Base-by-base conservation (phyloP, 257 asterid species). In the Solanum bukasovii region DNA sequence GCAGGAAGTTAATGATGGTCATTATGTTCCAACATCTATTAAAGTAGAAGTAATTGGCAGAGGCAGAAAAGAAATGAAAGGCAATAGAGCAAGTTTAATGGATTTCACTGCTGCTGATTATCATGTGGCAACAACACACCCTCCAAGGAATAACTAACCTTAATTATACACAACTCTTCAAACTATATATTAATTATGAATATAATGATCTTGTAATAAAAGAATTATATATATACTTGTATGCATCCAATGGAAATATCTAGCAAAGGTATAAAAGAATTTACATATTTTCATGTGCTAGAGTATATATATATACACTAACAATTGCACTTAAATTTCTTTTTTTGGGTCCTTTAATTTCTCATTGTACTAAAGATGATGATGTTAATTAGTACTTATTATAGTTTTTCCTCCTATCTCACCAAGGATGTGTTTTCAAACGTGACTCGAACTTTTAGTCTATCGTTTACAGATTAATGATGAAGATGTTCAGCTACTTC, bases 61-160 rank as follows among this genome's bases (percentile, higher is more conserved):
- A 7, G 63, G 29, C 29, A 85, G 29, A 85, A 38, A 85, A 85
- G 21, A 12, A 20, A 37, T 85, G 81, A 37, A 56, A n/a, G 29
- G 44, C 16, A 72, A 34, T 63, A 72, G 63, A 63, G 82, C 67
- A 21, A 46, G 42, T 85, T 85, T 42, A 40, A 25, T 29, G 29
- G 67, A 25, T 10, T 73, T 85, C 65, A 85, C 21, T 85, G 88
- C 20, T 68, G 88, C 88, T 40, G 88, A 67, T 68, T 85, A 85
- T 68, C 40, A 37, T 27, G 46, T 14, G 67, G 23, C 83, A 68
- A 27, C 13, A 68, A 85, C 77, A 25, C 88, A 85, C 13, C 88
- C 88, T 44, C 88, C 88, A 65, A 68, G 18, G 29, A 85, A 85
- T 38, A 85, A 85, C n/a, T 85, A 79, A 84, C 12, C 33, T 70